Conservation (phyloP, 495 filamentous ascomycete species). For the Neurospora sp. region DNA sequence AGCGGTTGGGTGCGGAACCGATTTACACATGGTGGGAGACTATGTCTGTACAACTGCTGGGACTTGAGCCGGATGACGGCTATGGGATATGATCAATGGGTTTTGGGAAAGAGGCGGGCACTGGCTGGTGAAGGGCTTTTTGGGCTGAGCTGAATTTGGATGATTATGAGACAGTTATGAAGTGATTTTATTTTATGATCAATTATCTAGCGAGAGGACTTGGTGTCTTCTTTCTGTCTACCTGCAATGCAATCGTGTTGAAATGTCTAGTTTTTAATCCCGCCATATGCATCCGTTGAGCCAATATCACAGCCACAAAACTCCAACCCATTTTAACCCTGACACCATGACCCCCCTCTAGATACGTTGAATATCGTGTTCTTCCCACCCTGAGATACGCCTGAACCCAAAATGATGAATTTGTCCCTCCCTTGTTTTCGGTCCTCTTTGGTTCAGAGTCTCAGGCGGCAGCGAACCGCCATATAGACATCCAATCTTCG, state of each 20-base stretch:
- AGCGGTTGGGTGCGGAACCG: neutral
- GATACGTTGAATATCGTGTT: slow-evolving; percentile 17
- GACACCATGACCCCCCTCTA: neutral
- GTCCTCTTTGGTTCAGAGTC: no score
- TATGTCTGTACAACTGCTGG: neutral
- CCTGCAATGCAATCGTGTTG: neutral
- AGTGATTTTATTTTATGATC: neutral
- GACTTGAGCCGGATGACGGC: neutral
- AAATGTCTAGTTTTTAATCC: neutral
- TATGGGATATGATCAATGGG: neutral
- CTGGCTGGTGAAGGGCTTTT: neutral
- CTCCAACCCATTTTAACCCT: slow-evolving; percentile 8
- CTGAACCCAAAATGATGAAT: neutral
- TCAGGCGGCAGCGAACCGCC: no score
- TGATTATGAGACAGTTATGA: neutral
- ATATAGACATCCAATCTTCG: neutral
- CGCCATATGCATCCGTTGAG: slow-evolving; percentile 1
- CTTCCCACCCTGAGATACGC: neutral
- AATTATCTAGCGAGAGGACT: neutral
- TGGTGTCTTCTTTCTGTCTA: neutral
- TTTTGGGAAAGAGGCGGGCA: neutral
- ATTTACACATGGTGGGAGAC: neutral
- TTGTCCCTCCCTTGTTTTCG: neutral
- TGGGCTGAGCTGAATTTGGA: neutral
- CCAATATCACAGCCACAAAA: neutral